Evolutionary conservation across 2,329 filamentous ascomycete genomes (phyloP), one percentile per base, ranked within the genome.

Genomic region (Davidsoniella virescens): DNA sequence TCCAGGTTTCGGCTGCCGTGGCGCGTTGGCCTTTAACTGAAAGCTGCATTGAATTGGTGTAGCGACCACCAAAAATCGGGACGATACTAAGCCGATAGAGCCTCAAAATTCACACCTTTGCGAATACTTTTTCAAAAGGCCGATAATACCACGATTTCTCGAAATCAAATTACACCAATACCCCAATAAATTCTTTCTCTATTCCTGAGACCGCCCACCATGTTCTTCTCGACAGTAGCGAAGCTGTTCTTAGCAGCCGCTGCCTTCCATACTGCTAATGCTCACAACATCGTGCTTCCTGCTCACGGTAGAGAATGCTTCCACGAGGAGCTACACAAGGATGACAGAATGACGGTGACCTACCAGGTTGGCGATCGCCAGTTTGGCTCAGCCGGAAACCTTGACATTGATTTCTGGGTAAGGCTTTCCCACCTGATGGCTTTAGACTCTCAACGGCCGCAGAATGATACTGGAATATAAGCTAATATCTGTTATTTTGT

Each of bases 341-440:
- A 94, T 66, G 92, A 98, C 71, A 85, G 83, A 67, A 98, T 98
- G 92, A 95, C 87, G 7, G 88, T 98, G 54, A 94, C 88, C 26
- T 98, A 93, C 74, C 92, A 96, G 70, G 90, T 96, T 53, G 92
- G 92, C 63, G 92, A 98, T 65, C 75, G 90, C 58, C 92, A 98
- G 65, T 95, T 94, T 67, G 90, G 90, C 47, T 85, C 84, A 48
- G 88, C 87, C 52, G 90, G 90, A 33, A 96, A 95, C 63, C 71
- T 98, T 54, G 88, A 96, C 59, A 83, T 98, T 62, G 92, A 98
- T 66, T 98, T 98, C 65, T 96, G 87, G 87, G 92, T 96, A 79
- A 58, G 54, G 9, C 17, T 36, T 14, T 8, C 25, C 3, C 36
- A 33, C 20, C 20, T 23, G 20, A 23, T 23, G 20, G 29, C 29